These are phyloP conservation scores for Epichloe amarillans DNA, from an alignment of 2,329 filamentous ascomycete genomes.

Conservation along the genomic window DNA sequence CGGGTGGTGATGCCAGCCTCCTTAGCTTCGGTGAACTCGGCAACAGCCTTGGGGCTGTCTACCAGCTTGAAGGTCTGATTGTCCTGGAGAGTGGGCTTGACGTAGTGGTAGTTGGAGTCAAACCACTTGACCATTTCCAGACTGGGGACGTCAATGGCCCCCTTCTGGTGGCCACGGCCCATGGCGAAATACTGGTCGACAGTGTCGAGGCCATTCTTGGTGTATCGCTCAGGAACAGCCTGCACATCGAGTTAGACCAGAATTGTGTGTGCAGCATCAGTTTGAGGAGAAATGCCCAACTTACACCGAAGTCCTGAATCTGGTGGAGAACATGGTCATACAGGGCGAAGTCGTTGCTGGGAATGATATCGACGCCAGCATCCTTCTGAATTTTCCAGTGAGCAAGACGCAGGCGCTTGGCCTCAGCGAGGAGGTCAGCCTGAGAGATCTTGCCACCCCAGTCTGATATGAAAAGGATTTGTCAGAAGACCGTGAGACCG, in stretches of 20 bases:
- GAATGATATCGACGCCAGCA: constrained; percentile 93
- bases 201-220: constrained; percentile 71
- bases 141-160: constrained; percentile 79
- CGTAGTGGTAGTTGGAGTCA: constrained; percentile 99
- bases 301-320: constrained; percentile 93
- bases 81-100: constrained; percentile 96
- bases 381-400: constrained; percentile 99
- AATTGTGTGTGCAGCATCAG: background rate
- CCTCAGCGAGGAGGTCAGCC: constrained; percentile 81
- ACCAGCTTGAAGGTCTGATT: constrained; percentile 90
- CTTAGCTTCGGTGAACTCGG: constrained; percentile 94
- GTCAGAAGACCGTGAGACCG: constrained; percentile 8
- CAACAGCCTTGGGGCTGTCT: constrained; percentile 81
- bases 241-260: constrained; percentile 19
- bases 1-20: constrained; percentile 86
- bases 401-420: constrained; percentile 87
- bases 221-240: constrained; percentile 89
- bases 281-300: constrained; percentile 19
- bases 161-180: constrained; percentile 96
- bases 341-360: constrained; percentile 98
- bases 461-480: constrained; percentile 23
- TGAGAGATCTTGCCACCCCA: constrained; percentile 93
- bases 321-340: constrained; percentile 97
- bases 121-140: constrained; percentile 99
- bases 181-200: constrained; percentile 99